Conservation (phyloP, 2,329 filamentous ascomycete species). For the Chaetomiaceae sp. region DNA sequence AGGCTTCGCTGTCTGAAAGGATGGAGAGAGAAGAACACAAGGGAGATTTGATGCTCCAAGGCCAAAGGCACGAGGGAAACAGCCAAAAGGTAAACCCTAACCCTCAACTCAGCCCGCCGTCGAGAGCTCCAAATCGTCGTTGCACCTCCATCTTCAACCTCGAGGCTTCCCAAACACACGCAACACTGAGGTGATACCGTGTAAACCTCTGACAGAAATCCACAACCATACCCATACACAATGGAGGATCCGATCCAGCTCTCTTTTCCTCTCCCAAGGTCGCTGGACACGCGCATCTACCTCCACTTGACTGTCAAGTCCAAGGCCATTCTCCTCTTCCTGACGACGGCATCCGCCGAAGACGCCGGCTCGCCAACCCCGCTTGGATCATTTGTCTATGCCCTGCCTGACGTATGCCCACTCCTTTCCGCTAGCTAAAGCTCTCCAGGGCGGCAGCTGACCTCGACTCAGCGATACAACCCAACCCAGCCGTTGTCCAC, state of each 20-base stretch:
- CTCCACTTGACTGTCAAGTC: constrained; percentile 54
- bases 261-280: constrained; percentile 56
- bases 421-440: neutral
- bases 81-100: no score
- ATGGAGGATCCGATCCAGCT: constrained; percentile 39
- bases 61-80: no score
- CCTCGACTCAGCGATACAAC: constrained; percentile 43
- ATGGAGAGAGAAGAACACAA: no score
- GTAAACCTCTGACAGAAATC: no score
- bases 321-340: constrained; percentile 55
- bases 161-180: no score
- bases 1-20: no score
- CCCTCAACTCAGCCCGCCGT: neutral
- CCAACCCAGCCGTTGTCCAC: constrained; percentile 66
- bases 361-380: constrained; percentile 46
- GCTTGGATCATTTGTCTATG: constrained; percentile 90
- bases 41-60: no score
- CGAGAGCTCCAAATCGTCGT: neutral
- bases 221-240: neutral
- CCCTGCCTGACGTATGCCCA: constrained; percentile 72
- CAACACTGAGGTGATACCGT: no score
- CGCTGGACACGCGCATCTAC: constrained; percentile 57
- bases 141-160: neutral
- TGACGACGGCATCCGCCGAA: constrained; percentile 54
- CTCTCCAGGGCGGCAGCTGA: neutral